These are phyloP conservation scores for Microbotryum intermedium DNA, from an alignment of 1,284 basidiomycete species.

Conservation along the genomic window DNA sequence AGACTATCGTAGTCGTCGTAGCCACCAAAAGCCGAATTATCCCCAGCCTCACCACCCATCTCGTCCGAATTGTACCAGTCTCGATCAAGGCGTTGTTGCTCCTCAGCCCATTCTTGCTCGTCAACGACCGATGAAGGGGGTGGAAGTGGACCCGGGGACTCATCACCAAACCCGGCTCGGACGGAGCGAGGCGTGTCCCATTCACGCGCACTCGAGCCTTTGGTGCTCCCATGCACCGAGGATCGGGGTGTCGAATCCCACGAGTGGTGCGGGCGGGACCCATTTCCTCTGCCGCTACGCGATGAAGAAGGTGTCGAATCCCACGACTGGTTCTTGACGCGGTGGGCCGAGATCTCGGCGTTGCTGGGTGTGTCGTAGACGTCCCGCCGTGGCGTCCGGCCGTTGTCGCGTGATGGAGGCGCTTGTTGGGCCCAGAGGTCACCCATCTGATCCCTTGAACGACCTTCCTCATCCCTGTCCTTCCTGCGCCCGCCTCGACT, in stretches of 20 bases:
- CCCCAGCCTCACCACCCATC: slow-evolving; percentile 78
- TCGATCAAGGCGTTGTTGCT: slow-evolving; percentile 75
- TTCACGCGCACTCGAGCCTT: slow-evolving; percentile 33
- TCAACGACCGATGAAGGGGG: slow-evolving; percentile 18
- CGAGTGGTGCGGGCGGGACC: slow-evolving; percentile 5
- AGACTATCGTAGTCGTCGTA: slow-evolving; percentile 63
- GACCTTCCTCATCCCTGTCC: slow-evolving; percentile 3
- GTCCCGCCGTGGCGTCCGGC: slow-evolving; percentile 16
- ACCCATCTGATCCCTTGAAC: slow-evolving; percentile 9
- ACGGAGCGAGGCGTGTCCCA: slow-evolving; percentile 59
- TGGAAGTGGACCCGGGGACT: slow-evolving; percentile 26
- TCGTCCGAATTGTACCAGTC: slow-evolving; percentile 92
- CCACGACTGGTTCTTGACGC: slow-evolving; percentile 26
- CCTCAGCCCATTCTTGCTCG: slow-evolving; percentile 77
- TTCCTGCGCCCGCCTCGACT: slow-evolving; percentile 3
- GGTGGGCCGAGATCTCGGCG: slow-evolving; percentile 14
- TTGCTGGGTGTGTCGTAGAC: slow-evolving; percentile 24
- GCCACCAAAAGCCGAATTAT: slow-evolving; percentile 83
- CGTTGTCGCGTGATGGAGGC: slow-evolving; percentile 22
- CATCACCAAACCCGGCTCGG: slow-evolving; percentile 25
- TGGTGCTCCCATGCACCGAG: slow-evolving; percentile 3
- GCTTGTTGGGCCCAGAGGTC: background rate
- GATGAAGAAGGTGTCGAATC: slow-evolving; percentile 30
- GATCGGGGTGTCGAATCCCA: slow-evolving; percentile 31
- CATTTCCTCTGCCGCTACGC: background rate